Conservation (phyloP, 2,329 filamentous ascomycete genomes). For the Venturia aucupariae region DNA sequence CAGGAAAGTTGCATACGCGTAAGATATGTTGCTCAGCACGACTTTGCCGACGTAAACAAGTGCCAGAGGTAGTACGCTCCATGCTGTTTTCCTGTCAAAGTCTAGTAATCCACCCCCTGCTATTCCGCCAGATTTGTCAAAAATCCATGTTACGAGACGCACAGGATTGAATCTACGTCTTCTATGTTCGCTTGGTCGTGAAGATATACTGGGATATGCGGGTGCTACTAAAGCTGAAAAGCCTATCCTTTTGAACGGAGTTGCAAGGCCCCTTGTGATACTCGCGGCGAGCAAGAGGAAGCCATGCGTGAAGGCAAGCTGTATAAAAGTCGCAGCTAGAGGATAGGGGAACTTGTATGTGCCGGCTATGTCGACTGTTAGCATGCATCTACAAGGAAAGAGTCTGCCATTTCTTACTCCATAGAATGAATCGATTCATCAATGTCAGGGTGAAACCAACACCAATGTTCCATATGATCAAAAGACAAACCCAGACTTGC, state of each 20-base stretch:
- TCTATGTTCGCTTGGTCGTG: conserved; percentile 23
- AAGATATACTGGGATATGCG: conserved; percentile 25
- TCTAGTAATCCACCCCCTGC: conserved; percentile 46
- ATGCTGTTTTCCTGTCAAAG: conserved; percentile 39
- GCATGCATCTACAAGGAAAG: conserved; percentile 19
- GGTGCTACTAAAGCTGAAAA: conserved; percentile 38
- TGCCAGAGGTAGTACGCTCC: conserved; percentile 40
- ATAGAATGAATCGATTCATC: conserved; percentile 44
- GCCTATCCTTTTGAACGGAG: conserved; percentile 33
- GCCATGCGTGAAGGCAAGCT: conserved; percentile 42
- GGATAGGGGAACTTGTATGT: conserved; percentile 45
- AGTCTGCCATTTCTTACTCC: conserved; percentile 27
- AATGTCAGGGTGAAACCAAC: conserved; percentile 39
- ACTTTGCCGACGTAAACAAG: conserved; percentile 43
- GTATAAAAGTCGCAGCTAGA: conserved; percentile 40
- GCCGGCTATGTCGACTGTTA: conserved; percentile 28
- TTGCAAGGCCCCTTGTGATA: conserved; percentile 37
- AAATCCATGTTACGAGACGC: conserved; percentile 20
- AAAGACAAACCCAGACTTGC: conserved; percentile 38
- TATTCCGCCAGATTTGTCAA: conserved; percentile 37
- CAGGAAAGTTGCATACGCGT: conserved; percentile 31
- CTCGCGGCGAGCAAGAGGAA: conserved; percentile 39
- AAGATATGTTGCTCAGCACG: conserved; percentile 45
- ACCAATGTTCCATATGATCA: conserved; percentile 40
- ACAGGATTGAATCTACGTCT: conserved; percentile 21